Percentiles rank a stretch among this genome's conserved stretches.
Evolutionary conservation across 2,329 filamentous ascomycete species (phyloP).

Genomic region (Stagonosporopsis tanaceti): DNA sequence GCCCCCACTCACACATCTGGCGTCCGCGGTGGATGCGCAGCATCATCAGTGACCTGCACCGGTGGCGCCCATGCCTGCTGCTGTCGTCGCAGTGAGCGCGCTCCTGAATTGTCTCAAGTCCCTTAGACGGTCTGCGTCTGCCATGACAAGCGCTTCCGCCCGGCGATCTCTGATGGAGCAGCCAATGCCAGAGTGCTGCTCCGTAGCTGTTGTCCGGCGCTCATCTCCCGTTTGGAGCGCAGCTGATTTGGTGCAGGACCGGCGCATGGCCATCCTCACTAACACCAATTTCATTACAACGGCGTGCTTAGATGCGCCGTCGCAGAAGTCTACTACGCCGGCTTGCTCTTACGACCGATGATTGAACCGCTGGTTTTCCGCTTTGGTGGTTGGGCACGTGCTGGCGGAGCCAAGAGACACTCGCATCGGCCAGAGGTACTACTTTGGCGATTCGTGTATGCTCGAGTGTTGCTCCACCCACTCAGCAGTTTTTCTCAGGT

Average conservation of each 20-base stretch:
- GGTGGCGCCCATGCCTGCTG: slow-evolving; percentile 4
- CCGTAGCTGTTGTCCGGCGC: slow-evolving; percentile 16
- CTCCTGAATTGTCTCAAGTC: slow-evolving; percentile 24
- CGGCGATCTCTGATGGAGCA: slow-evolving; percentile 24
- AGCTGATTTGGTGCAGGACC: slow-evolving; percentile 19
- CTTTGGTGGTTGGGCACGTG: slow-evolving; percentile 31
- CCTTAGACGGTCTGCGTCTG: slow-evolving; percentile 20
- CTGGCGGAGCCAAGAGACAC: slow-evolving; percentile 38
- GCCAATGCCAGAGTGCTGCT: slow-evolving; percentile 28
- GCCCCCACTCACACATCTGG: slow-evolving; percentile 32
- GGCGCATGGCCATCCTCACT: slow-evolving; percentile 13
- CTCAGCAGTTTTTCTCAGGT: slow-evolving; percentile 41
- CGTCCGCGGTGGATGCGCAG: slow-evolving; percentile 7
- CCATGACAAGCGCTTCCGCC: slow-evolving; percentile 12
- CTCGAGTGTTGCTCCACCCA: slow-evolving; percentile 28
- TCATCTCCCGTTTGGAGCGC: slow-evolving; percentile 14
- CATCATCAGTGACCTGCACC: slow-evolving; percentile 4
- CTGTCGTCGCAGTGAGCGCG: slow-evolving; percentile 9
- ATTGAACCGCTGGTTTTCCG: slow-evolving; percentile 19
- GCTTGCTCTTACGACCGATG: slow-evolving; percentile 15
- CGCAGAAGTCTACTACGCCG: slow-evolving; percentile 8
- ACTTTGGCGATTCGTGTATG: slow-evolving; percentile 33
- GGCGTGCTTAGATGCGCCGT: slow-evolving; percentile 14
- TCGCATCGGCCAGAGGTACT: slow-evolving; percentile 43
- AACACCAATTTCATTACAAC: slow-evolving; percentile 6